phyloP scores from a whole-genome alignment of 768 basidiomycete genomes.

The Phaeotremella skinneri region DNA sequence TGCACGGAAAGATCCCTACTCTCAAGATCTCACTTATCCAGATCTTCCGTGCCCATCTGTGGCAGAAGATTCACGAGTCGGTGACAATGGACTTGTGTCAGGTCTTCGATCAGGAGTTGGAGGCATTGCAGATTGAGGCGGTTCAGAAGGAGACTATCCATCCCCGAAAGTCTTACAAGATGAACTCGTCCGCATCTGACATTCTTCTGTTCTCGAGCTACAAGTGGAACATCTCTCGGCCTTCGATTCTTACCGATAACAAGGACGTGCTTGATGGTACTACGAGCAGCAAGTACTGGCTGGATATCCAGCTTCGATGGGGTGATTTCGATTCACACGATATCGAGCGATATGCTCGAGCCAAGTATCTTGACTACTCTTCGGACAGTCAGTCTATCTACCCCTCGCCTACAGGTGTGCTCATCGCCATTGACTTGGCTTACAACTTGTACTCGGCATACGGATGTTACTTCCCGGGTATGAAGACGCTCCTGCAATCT shows the following conservation, averaged over 20 bases:
- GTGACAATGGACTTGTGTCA: constrained; percentile 62
- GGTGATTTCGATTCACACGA: constrained; percentile 98
- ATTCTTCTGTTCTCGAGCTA: constrained; percentile 89
- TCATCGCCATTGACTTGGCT: constrained; percentile 97
- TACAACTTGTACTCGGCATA: constrained; percentile 99
- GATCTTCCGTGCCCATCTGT: constrained; percentile 99
- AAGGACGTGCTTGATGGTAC: constrained; percentile 98
- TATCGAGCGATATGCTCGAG: constrained; percentile 96
- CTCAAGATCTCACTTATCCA: constrained; percentile 98
- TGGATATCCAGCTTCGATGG: constrained; percentile 64
- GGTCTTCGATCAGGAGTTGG: constrained; percentile 98
- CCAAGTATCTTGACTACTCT: constrained; percentile 94
- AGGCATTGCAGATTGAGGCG: constrained; percentile 96
- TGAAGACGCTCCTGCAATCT: constrained; percentile 96
- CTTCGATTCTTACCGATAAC: constrained; percentile 89
- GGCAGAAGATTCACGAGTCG: constrained; percentile 88
- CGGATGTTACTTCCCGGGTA: constrained; percentile 98
- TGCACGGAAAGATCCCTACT: constrained; percentile 84
- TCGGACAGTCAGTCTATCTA: constrained; percentile 96
- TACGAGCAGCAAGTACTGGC: constrained; percentile 98
- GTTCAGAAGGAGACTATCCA: constrained; percentile 99
- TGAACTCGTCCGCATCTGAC: constrained; percentile 99
- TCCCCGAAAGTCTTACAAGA: constrained; percentile 99
- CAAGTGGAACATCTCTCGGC: constrained; percentile 95
- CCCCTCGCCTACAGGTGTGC: constrained; percentile 95